Percentiles rank a stretch among this genome's conserved stretches.
Evolutionary conservation across 2,329 filamentous ascomycete species (phyloP).

Genomic region (Aureobasidium subglaciale): DNA sequence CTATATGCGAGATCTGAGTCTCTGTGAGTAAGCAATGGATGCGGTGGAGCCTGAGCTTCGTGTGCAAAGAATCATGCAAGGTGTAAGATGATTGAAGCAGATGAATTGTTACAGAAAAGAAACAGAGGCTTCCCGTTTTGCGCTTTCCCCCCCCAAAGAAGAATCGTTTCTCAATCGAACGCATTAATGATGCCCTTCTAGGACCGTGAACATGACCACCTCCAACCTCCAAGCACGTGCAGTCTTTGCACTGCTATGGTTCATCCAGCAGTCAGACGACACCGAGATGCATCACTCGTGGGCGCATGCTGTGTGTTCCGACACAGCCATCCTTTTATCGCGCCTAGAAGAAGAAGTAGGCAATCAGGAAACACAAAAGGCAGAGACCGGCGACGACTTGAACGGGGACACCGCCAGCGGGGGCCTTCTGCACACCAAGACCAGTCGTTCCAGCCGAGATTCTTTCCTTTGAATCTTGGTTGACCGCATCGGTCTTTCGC

Average conservation of each 20-base stretch:
- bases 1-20: too few relatives aligned
- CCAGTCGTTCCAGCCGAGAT: constrained; percentile 45
- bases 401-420: constrained; percentile 71
- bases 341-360: constrained; percentile 87
- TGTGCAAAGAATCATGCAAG: background rate
- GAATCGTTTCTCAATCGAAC: constrained; percentile 1
- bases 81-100: background rate
- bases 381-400: constrained; percentile 78
- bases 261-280: background rate
- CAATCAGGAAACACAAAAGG: constrained; percentile 83
- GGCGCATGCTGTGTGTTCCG: background rate
- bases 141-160: constrained; percentile 1
- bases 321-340: background rate
- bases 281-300: background rate
- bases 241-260: background rate
- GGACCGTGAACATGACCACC: background rate
- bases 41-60: too few relatives aligned
- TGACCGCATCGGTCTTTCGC: constrained; percentile 56
- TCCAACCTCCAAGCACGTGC: background rate
- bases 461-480: constrained; percentile 45
- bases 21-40: too few relatives aligned
- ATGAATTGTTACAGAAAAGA: background rate
- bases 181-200: background rate
- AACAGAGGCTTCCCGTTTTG: background rate
- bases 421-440: constrained; percentile 46